Conservation (phyloP, 2,329 filamentous ascomycete species). For the Ilyonectria sp. region DNA sequence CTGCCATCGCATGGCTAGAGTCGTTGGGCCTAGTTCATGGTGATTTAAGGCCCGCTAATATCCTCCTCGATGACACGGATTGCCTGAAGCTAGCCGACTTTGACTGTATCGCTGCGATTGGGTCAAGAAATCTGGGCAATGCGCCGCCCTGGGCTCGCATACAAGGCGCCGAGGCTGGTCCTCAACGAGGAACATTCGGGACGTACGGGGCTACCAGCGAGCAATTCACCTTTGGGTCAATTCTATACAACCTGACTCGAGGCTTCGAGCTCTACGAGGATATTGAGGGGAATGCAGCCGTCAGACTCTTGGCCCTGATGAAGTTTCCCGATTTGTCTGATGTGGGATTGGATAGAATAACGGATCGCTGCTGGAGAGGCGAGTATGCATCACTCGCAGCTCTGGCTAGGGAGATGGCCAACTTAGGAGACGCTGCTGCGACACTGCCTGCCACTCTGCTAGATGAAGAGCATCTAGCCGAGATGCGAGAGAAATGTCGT, state of each 20-base stretch:
- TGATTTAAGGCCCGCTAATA: not conserved
- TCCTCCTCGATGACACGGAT: not conserved
- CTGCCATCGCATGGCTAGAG: too few species aligned
- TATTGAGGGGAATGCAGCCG: not conserved
- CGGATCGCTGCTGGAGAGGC: not conserved
- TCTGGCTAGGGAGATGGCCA: not conserved
- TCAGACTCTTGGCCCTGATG: not conserved
- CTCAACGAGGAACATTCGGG: not conserved
- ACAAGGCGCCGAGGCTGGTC: not conserved
- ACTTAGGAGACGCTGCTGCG: not conserved
- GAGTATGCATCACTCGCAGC: not conserved
- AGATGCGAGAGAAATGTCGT: not conserved
- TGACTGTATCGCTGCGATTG: not conserved
- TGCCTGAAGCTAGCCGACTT: not conserved
- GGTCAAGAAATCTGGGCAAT: not conserved
- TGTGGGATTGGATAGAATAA: not conserved
- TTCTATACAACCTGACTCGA: not conserved
- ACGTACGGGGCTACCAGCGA: not conserved
- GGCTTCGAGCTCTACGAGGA: conserved; percentile 3
- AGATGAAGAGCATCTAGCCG: not conserved
- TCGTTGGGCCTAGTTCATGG: conserved; percentile 1
- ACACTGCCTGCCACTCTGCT: not conserved
- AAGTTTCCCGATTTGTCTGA: not conserved
- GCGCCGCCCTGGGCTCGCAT: not conserved
- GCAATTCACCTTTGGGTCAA: conserved; percentile 1